A percentile compares a stretch with the other conserved stretches of the same genome.
Evolutionary conservation across 768 basidiomycete species (phyloP).

Genomic region (Agaricus bisporus): DNA sequence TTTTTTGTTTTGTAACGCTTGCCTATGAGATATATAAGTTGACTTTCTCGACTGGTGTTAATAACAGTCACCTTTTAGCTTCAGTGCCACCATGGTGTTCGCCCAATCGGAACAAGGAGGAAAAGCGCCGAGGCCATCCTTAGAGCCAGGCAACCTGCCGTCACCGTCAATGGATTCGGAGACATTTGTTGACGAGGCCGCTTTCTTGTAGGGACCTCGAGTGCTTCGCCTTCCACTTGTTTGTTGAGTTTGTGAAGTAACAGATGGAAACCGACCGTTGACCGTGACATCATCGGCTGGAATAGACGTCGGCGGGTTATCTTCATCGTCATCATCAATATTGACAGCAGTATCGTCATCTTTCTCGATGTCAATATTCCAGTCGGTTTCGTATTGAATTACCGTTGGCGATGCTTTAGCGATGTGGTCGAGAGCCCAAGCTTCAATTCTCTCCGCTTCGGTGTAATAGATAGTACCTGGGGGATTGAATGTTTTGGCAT

Average conservation of each 20-base stretch:
- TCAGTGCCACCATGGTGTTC: constrained; percentile 64
- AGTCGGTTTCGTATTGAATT: constrained; percentile 78
- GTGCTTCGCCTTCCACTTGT: constrained; percentile 34
- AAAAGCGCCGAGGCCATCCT: constrained; percentile 70
- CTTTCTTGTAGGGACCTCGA: constrained; percentile 51
- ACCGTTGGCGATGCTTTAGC: constrained; percentile 63
- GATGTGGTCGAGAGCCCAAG: constrained; percentile 71
- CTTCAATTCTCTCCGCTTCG: constrained; percentile 68
- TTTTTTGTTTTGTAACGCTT: constrained; percentile 80
- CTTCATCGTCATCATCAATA: constrained; percentile 35
- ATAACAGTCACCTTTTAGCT: constrained; percentile 55
- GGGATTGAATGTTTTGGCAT: constrained; percentile 74
- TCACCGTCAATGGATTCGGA: constrained; percentile 57
- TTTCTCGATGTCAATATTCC: constrained; percentile 76
- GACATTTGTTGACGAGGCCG: constrained; percentile 19
- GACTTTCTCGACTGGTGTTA: background rate
- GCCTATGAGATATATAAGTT: constrained; percentile 30
- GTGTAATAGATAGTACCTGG: constrained; percentile 66
- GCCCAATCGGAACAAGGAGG: constrained; percentile 68
- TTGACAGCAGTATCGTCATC: constrained; percentile 47
- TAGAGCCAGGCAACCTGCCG: constrained; percentile 69
- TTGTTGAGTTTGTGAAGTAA: constrained; percentile 35
- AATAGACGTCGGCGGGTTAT: constrained; percentile 25
- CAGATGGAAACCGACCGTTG: constrained; percentile 39
- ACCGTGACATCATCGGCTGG: constrained; percentile 41